Conservation (phyloP, 2,329 filamentous ascomycete species). For the Penicillium sp. region DNA sequence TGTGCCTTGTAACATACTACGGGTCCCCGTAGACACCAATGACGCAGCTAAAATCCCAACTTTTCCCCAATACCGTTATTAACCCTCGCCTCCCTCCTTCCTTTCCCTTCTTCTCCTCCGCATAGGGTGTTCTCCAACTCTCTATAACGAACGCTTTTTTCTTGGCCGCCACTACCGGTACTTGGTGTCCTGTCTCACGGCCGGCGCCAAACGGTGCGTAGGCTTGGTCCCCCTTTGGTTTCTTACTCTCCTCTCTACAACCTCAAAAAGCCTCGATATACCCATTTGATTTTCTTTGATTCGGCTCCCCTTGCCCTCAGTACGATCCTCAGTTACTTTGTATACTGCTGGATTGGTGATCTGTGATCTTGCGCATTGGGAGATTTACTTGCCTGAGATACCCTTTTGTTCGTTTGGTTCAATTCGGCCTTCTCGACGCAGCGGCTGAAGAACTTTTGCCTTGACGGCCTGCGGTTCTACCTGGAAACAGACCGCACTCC, state of each 20-base stretch:
- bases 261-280: conserved; percentile 13
- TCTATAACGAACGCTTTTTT: conserved; percentile 36
- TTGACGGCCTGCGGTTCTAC: conserved; percentile 31
- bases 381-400: conserved; percentile 32
- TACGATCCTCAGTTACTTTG: conserved; percentile 10
- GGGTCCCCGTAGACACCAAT: conserved; percentile 16
- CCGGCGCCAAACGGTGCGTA: conserved; percentile 49
- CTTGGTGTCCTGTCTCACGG: conserved; percentile 48
- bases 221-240: conserved; percentile 41
- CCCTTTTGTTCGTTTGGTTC: conserved; percentile 33
- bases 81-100: conserved; percentile 21
- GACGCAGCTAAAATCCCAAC: conserved; percentile 25
- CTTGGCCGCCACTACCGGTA: conserved; percentile 48
- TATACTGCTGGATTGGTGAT: conserved; percentile 23
- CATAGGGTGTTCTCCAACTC: conserved; percentile 31
- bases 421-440: conserved; percentile 30
- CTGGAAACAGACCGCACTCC: conserved; percentile 5
- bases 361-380: conserved; percentile 28
- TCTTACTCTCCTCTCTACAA: conserved; percentile 20
- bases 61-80: conserved; percentile 18
- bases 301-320: conserved; percentile 9
- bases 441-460: conserved; percentile 29
- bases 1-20: conserved; percentile 15
- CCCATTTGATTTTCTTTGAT: conserved; percentile 18
- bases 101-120: conserved; percentile 10